Evolutionary conservation across 208 protist genomes (phyloP).

Genomic region (Angomonas deanei): DNA sequence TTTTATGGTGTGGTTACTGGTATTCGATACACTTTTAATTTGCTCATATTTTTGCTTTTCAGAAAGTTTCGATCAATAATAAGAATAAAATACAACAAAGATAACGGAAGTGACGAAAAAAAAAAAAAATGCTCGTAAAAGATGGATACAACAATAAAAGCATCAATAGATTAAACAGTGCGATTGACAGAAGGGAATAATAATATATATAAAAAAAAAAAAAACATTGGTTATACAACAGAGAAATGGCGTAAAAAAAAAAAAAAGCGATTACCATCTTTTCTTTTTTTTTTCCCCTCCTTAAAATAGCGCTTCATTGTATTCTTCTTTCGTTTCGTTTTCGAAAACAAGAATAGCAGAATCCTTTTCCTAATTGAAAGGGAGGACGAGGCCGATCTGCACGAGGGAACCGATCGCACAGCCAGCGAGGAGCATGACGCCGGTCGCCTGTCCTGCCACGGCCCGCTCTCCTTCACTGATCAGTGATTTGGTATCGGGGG

Average conservation of each 20-base stretch:
- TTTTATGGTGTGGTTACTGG: no score
- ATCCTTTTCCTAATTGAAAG: slow-evolving; percentile 4
- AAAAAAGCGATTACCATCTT: slow-evolving; percentile 2
- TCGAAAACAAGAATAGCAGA: not conserved
- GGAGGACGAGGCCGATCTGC: slow-evolving; percentile 47
- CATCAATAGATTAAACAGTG: not conserved
- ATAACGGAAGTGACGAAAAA: no score
- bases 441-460: slow-evolving; percentile 54
- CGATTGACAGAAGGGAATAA: no score
- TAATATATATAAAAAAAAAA: no score
- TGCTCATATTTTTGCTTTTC: no score
- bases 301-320: not conserved
- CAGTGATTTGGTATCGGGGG: slow-evolving; percentile 31
- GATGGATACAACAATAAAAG: slow-evolving; percentile 6
- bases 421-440: slow-evolving; percentile 53
- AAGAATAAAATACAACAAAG: not conserved
- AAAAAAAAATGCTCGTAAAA: slow-evolving; percentile 10
- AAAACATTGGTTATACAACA: no score
- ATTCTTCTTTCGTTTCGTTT: not conserved
- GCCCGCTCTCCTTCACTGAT: slow-evolving; percentile 47
- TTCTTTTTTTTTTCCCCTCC: slow-evolving; percentile 2
- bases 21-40: no score
- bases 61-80: not conserved
- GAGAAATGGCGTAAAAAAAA: slow-evolving; percentile 2
- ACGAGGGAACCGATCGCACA: slow-evolving; percentile 58